phyloP scores from a whole-genome alignment of 75 land plant genomes.

The Pinus albicaulis region DNA sequence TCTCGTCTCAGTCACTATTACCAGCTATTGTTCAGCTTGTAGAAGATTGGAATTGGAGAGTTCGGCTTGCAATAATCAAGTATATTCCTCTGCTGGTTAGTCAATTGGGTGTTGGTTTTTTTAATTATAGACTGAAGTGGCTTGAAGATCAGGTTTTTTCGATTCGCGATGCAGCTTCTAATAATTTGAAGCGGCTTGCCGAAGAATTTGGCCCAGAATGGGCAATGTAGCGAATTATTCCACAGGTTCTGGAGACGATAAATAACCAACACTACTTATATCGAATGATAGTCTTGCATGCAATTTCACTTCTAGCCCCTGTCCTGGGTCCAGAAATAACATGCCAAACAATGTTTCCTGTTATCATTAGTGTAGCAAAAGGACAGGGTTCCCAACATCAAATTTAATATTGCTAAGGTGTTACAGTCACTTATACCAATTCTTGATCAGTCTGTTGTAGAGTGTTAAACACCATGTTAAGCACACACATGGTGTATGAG shows the following conservation, averaged over 20 bases:
- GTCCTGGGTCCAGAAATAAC: slow-evolving; percentile 56
- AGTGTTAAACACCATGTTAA: too few relatives aligned
- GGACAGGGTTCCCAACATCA: slow-evolving; percentile 26
- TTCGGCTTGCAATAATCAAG: slow-evolving; percentile 55
- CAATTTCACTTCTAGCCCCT: slow-evolving; percentile 55
- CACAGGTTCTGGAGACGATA: slow-evolving; percentile 54
- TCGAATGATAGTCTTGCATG: slow-evolving; percentile 56
- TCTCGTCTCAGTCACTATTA: slow-evolving; percentile 50
- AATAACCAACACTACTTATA: slow-evolving; percentile 55
- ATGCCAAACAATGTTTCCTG: slow-evolving; percentile 55
- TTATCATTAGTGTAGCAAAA: slow-evolving; percentile 54
- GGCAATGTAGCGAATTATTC: slow-evolving; percentile 44
- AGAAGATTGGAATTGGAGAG: slow-evolving; percentile 56
- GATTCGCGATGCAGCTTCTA: slow-evolving; percentile 47
- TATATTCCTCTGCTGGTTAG: slow-evolving; percentile 58
- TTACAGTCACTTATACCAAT: too few relatives aligned
- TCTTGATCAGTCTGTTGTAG: too few relatives aligned
- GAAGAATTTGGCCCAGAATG: slow-evolving; percentile 52
- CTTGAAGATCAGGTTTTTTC: slow-evolving; percentile 56
- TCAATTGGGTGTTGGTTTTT: slow-evolving; percentile 53
- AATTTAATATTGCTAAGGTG: too few relatives aligned
- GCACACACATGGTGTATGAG: too few relatives aligned
- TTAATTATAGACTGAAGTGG: slow-evolving; percentile 65
- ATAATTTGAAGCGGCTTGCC: slow-evolving; percentile 45
- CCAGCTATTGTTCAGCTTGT: slow-evolving; percentile 61